Evolutionary conservation across 164 flowering plant genomes (phyloP).

Genomic region (Euptelea pleiosperma): DNA sequence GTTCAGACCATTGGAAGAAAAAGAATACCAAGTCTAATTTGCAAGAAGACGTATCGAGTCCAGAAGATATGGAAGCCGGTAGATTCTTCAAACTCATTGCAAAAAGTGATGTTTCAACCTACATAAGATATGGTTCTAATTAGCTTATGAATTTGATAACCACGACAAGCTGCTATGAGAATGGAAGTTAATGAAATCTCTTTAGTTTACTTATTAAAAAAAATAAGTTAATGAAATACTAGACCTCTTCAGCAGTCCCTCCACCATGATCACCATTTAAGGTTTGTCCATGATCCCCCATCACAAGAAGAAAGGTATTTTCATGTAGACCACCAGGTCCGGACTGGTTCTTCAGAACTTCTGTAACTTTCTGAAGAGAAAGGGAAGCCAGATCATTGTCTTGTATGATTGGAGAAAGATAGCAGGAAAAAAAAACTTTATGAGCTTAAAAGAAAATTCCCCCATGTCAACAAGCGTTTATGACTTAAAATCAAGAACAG

Average conservation of each 20-base stretch:
- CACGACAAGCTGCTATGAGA: background rate
- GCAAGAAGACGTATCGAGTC: slow-evolving; percentile 48
- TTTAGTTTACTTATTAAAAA: too few species aligned
- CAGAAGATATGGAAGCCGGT: slow-evolving; percentile 36
- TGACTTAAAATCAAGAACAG: too few species aligned
- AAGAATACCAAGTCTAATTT: slow-evolving; percentile 52
- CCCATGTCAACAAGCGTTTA: too few species aligned
- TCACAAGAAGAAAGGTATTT: slow-evolving; percentile 79
- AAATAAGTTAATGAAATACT: too few species aligned
- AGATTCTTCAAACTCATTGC: slow-evolving; percentile 71
- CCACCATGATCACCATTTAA: slow-evolving; percentile 99
- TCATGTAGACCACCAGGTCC: slow-evolving; percentile 87
- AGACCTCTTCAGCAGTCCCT: slow-evolving; percentile 92
- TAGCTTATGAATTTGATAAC: slow-evolving; percentile 12
- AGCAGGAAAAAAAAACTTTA: too few species aligned
- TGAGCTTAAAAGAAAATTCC: too few species aligned
- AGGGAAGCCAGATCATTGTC: background rate
- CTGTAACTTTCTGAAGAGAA: slow-evolving; percentile 62
- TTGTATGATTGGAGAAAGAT: background rate
- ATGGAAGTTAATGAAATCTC: background rate
- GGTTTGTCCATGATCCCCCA: slow-evolving; percentile 99
- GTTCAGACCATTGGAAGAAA: background rate
- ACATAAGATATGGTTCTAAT: slow-evolving; percentile 25
- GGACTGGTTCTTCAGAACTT: slow-evolving; percentile 62
- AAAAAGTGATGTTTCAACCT: slow-evolving; percentile 95